Percentiles rank a stretch among this genome's conserved stretches.
Conservation (phyloP, 1,284 basidiomycete genomes). For the Singerocomus inundabilis region DNA sequence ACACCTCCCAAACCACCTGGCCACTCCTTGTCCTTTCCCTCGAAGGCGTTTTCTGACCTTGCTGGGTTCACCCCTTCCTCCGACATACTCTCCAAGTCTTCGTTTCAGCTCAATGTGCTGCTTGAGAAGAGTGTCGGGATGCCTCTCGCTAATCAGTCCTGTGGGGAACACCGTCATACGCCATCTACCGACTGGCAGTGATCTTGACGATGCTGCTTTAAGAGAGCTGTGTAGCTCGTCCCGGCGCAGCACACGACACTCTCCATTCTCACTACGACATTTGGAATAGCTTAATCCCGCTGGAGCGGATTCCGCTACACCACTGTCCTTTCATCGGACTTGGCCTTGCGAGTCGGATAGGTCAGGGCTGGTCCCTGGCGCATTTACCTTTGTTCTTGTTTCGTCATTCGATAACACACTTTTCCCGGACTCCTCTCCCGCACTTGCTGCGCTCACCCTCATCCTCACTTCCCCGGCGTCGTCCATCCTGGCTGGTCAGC, state of each 20-base stretch:
- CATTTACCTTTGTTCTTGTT: neutral
- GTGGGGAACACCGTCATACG: neutral
- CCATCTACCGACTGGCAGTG: constrained; percentile 11
- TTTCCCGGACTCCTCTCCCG: neutral
- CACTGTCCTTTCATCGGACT: neutral
- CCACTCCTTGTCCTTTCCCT: neutral
- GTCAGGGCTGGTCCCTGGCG: constrained; percentile 3
- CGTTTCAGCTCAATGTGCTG: neutral
- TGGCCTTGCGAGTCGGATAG: neutral
- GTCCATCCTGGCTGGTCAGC: neutral
- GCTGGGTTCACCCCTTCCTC: neutral
- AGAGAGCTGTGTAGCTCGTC: neutral
- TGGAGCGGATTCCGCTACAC: neutral
- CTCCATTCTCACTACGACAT: neutral
- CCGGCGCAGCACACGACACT: neutral
- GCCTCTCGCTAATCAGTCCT: neutral
- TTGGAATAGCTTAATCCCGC: neutral
- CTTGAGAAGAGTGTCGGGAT: neutral
- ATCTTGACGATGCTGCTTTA: neutral
- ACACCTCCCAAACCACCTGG: neutral
- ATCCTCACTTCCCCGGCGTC: neutral
- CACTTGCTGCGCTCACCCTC: neutral
- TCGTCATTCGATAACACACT: neutral
- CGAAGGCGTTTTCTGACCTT: neutral
- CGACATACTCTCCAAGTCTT: neutral